Evolutionary conservation across 225 moss, liverwort and hornwort genomes (phyloP).

Genomic region (Bryoerythrophyllum caledonicum): DNA sequence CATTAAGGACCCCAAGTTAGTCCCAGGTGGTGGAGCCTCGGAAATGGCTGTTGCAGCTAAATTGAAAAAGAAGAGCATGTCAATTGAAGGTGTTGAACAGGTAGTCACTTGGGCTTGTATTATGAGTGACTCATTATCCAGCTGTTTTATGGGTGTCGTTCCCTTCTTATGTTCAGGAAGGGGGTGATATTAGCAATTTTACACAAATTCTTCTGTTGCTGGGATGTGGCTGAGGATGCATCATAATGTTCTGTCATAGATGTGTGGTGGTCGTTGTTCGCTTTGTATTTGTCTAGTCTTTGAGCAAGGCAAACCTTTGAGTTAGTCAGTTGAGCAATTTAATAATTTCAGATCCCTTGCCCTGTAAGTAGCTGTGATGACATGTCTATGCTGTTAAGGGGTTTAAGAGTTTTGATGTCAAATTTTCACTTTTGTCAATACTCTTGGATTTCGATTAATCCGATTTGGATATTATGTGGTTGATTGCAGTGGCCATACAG

Average conservation of each 20-base stretch:
- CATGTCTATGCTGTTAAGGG: background rate
- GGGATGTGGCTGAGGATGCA: background rate
- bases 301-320: background rate
- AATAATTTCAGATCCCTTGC: background rate
- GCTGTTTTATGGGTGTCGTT: background rate
- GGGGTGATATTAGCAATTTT: background rate
- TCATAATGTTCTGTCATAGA: background rate
- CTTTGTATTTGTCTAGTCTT: background rate
- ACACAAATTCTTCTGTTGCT: background rate
- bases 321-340: conserved; percentile 1
- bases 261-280: background rate
- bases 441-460: background rate
- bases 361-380: background rate
- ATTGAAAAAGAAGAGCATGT: conserved; percentile 80
- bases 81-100: conserved; percentile 81
- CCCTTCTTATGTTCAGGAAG: background rate
- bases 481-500: conserved; percentile 79
- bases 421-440: background rate
- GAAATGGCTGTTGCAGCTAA: conserved; percentile 92
- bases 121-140: background rate
- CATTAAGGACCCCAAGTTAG: conserved; percentile 84
- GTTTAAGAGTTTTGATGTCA: background rate
- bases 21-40: conserved; percentile 92
- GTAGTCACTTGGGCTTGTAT: conserved; percentile 20
- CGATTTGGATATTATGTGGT: conserved; percentile 16